These are phyloP conservation scores for Sarocladium oryzae DNA, from an alignment of 2,329 filamentous ascomycete genomes.

Conservation along the genomic window DNA sequence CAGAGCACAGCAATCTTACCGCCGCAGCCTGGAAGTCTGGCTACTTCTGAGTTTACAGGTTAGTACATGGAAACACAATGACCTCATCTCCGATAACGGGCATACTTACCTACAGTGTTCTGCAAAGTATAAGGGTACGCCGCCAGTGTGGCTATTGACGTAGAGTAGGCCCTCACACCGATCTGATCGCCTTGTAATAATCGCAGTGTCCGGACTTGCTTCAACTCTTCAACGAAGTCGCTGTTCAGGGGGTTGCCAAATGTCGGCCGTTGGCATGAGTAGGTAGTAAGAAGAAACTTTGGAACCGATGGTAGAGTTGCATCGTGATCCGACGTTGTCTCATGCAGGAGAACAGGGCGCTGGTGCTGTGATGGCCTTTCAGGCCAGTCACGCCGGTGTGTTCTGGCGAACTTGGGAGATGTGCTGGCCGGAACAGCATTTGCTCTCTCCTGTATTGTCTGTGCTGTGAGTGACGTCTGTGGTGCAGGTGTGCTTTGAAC, in stretches of 20 bases:
- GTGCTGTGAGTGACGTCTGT: background rate
- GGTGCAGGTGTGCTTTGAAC: background rate
- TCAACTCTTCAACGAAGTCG: conserved; percentile 66
- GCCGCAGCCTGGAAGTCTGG: conserved; percentile 70
- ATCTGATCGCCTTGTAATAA: conserved; percentile 68
- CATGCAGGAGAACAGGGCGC: conserved; percentile 45
- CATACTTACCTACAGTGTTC: conserved; percentile 31
- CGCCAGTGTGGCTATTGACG: conserved; percentile 73
- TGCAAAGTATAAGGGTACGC: conserved; percentile 62
- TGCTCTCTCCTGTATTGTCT: background rate
- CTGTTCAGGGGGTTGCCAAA: conserved; percentile 65
- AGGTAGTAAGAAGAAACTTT: conserved; percentile 53
- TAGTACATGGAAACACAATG: background rate
- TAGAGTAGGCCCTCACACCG: conserved; percentile 80
- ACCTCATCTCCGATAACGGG: background rate
- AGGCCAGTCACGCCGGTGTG: background rate
- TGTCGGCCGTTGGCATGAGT: conserved; percentile 76
- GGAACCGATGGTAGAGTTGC: conserved; percentile 59
- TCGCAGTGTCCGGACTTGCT: conserved; percentile 66
- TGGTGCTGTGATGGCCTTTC: conserved; percentile 6
- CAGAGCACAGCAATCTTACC: conserved; percentile 72
- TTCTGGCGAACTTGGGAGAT: background rate
- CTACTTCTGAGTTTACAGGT: conserved; percentile 33
- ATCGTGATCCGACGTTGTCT: conserved; percentile 76
- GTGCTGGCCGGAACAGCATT: background rate